Conservation (phyloP, 2,329 filamentous ascomycete genomes). For the Paraconiothyrium brasiliense region DNA sequence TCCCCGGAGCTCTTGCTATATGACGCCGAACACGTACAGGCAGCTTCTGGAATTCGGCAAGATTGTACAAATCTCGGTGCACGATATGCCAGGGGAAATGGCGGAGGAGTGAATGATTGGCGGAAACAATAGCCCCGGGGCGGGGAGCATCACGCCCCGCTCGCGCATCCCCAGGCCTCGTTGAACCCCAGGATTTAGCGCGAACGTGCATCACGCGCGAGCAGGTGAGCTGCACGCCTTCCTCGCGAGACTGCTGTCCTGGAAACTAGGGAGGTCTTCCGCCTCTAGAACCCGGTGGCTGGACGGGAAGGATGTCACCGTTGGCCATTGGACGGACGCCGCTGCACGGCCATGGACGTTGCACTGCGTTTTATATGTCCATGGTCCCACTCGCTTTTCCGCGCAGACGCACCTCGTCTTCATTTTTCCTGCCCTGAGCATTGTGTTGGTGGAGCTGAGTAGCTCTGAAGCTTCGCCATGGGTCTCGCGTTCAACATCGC, state of each 20-base stretch:
- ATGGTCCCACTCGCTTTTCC: neutral
- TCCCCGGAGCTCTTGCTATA: neutral
- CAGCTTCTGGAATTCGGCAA: neutral
- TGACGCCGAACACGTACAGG: neutral
- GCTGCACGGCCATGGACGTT: no score
- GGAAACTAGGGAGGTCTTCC: constrained; percentile 38
- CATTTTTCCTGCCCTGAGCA: neutral
- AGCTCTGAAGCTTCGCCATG: constrained; percentile 39
- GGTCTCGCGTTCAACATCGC: constrained; percentile 55
- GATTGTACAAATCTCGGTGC: constrained; percentile 1
- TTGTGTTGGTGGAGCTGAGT: neutral
- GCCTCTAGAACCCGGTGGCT: constrained; percentile 21
- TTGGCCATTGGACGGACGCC: neutral
- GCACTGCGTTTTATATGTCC: neutral
- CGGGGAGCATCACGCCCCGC: constrained; percentile 11
- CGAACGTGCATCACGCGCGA: neutral
- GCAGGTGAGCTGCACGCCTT: constrained; percentile 10
- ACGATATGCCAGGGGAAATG: neutral
- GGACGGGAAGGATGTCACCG: constrained; percentile 3
- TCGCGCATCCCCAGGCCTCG: constrained; percentile 8
- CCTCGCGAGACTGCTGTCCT: constrained; percentile 13
- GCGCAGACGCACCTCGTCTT: constrained; percentile 3
- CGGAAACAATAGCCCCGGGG: constrained; percentile 11
- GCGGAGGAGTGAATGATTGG: constrained; percentile 10
- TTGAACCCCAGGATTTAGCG: constrained; percentile 17